Evolutionary conservation across 139 green algal genomes (phyloP), one percentile per base, ranked within the genome.

Genomic region (Diplosphaera chodatii): DNA sequence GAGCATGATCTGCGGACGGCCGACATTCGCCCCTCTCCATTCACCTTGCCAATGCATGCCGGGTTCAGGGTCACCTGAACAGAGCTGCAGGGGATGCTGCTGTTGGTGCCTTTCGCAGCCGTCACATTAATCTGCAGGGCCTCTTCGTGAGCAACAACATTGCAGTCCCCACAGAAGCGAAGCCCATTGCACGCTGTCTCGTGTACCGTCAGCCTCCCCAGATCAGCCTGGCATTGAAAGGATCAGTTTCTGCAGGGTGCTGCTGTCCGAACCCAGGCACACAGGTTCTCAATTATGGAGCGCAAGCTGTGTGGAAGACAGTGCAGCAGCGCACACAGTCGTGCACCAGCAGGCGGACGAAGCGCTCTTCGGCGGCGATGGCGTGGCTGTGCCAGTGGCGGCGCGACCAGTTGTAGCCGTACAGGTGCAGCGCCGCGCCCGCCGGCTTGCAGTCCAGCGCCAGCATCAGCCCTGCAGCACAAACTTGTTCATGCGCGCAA

Each of bases 341-440:
- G 16, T 18, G 3, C 18, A 59, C 48, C 48, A 59, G 13, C 16
- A 25, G 22, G 48, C 48, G 48, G 48, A 59, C 18, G 18, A 59
- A 59, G 48, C 48, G 48, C 48, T 59, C 48, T 18, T 59, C 48
- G 48, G 48, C 48, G 48, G 48, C 48, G 48, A 59, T 59, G 48
- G 48, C 48, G 48, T 59, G 48, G 48, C 48, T 59, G 16, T 25
- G 13, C 48, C 48, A 59, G 48, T 59, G 48, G 16, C 48, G 48
- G 13, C 28, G 31, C 1, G 65, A 70, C 65, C 65, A 70, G 65
- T 70, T 70, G 65, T 32, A 70, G 32, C 65, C 65, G 23, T 55
- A 70, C 32, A 70, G 32, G 65, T 70, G 65, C 29, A 70, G 32
- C 23, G 15, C 16, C 1, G 65, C 32, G 15, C 10, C 31, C 65